Conservation (phyloP, 768 basidiomycete species). For the Trametes cingulata region DNA sequence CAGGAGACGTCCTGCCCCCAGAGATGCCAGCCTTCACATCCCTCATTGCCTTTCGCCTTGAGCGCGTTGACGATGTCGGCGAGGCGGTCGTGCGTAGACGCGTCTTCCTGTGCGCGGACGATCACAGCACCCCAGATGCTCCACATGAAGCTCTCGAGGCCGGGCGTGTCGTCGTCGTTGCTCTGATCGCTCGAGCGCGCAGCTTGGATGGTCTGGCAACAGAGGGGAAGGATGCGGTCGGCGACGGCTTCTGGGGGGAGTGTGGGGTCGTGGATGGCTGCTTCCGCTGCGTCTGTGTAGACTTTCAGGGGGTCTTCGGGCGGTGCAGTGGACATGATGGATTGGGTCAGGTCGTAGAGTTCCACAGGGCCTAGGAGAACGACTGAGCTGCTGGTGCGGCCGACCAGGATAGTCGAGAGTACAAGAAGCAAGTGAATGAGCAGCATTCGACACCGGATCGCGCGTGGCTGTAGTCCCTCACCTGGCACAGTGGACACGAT, state of each 20-base stretch:
- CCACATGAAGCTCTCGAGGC: conserved; percentile 17
- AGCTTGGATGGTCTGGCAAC: not conserved
- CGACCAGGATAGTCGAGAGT: too few relatives aligned
- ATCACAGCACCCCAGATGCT: conserved; percentile 2
- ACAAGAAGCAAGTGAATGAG: too few relatives aligned
- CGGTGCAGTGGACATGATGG: too few relatives aligned
- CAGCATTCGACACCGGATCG: too few relatives aligned
- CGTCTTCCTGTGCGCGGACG: not conserved
- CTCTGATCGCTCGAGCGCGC: not conserved
- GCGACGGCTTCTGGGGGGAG: not conserved
- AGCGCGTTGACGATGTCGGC: not conserved
- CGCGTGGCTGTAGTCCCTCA: too few relatives aligned
- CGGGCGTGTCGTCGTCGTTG: conserved; percentile 7
- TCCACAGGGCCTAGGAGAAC: too few relatives aligned
- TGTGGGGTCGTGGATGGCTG: not conserved
- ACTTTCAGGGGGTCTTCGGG: too few relatives aligned
- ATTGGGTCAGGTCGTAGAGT: too few relatives aligned
- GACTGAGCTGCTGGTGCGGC: too few relatives aligned
- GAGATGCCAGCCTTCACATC: conserved; percentile 9
- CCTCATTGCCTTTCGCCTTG: not conserved
- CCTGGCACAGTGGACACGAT: too few relatives aligned
- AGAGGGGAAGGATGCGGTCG: not conserved
- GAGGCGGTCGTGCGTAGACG: conserved; percentile 2
- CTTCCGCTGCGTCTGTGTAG: not conserved
- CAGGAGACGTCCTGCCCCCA: not conserved